phyloP scores from a whole-genome alignment of 805 yeast species.

The Monosporozyma yasuniensis region DNA sequence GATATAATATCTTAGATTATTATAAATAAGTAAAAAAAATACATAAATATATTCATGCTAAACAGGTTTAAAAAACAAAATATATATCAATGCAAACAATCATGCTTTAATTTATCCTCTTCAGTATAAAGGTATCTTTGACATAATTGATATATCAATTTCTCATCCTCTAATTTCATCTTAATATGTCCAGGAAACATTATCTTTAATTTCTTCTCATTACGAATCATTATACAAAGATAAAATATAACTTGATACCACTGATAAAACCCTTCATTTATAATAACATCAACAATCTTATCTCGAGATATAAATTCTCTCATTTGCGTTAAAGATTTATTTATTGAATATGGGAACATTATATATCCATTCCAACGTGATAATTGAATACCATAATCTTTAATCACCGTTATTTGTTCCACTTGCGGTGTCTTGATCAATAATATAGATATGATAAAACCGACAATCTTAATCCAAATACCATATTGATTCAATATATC shows the following conservation, averaged over 20 bases:
- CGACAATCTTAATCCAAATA: not conserved
- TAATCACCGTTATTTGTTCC: conserved; percentile 18
- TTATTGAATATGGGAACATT: conserved; percentile 16
- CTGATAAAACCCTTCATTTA: conserved; percentile 62
- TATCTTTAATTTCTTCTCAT: conserved; percentile 24
- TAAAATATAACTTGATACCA: conserved; percentile 60
- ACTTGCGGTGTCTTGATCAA: conserved; percentile 14
- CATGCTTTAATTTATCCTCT: not conserved
- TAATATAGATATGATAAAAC: not conserved
- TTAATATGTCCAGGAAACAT: conserved; percentile 22
- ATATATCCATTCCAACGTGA: conserved; percentile 15
- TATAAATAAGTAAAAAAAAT: not conserved
- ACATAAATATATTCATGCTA: not conserved
- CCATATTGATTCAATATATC: not conserved
- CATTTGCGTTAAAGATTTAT: conserved; percentile 8
- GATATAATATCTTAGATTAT: conserved; percentile 28
- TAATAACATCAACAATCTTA: conserved; percentile 52
- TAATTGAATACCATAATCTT: conserved; percentile 23
- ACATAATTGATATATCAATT: conserved; percentile 16
- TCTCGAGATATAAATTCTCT: conserved; percentile 46
- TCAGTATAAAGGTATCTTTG: conserved; percentile 7
- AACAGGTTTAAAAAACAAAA: not conserved
- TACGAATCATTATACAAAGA: conserved; percentile 48
- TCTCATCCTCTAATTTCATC: conserved; percentile 20
- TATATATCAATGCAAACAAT: not conserved